Evolutionary conservation across 768 basidiomycete species (phyloP).

Genomic region (Phaeotremella skinneri): DNA sequence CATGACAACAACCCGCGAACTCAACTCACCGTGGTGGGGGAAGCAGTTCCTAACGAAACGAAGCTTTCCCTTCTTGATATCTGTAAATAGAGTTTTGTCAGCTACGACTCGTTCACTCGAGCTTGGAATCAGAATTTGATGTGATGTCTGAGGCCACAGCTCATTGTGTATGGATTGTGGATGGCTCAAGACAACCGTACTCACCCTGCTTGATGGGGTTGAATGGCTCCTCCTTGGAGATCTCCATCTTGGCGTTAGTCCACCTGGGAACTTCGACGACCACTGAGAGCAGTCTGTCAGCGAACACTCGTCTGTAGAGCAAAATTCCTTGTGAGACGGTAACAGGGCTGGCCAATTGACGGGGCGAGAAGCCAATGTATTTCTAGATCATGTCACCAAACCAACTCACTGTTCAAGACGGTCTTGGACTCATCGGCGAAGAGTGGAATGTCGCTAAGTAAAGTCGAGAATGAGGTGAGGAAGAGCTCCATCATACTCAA

Average conservation of each 20-base stretch:
- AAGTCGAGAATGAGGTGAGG: slow-evolving; percentile 22
- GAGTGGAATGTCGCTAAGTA: slow-evolving; percentile 96
- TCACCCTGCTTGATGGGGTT: slow-evolving; percentile 96
- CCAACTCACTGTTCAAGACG: slow-evolving; percentile 90
- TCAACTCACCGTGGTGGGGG: slow-evolving; percentile 90
- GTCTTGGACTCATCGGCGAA: slow-evolving; percentile 93
- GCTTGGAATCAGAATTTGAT: too few relatives aligned
- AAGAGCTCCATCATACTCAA: background rate
- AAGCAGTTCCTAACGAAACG: slow-evolving; percentile 99
- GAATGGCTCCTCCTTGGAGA: slow-evolving; percentile 96
- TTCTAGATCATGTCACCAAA: background rate
- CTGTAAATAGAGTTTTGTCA: slow-evolving; percentile 16
- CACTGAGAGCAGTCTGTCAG: slow-evolving; percentile 23
- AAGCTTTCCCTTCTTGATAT: slow-evolving; percentile 92
- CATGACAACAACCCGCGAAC: too few relatives aligned
- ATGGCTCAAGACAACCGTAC: slow-evolving; percentile 4
- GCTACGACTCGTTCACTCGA: background rate
- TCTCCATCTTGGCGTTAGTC: slow-evolving; percentile 99
- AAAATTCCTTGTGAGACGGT: background rate
- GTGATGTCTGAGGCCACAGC: too few relatives aligned
- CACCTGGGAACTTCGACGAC: slow-evolving; percentile 69
- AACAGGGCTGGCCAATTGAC: slow-evolving; percentile 7
- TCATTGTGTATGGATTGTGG: too few relatives aligned
- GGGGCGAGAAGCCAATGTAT: slow-evolving; percentile 7
- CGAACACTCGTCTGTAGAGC: too few relatives aligned